Evolutionary conservation across 345 rosid genomes (phyloP).

Genomic region (Noccaea caerulescens): DNA sequence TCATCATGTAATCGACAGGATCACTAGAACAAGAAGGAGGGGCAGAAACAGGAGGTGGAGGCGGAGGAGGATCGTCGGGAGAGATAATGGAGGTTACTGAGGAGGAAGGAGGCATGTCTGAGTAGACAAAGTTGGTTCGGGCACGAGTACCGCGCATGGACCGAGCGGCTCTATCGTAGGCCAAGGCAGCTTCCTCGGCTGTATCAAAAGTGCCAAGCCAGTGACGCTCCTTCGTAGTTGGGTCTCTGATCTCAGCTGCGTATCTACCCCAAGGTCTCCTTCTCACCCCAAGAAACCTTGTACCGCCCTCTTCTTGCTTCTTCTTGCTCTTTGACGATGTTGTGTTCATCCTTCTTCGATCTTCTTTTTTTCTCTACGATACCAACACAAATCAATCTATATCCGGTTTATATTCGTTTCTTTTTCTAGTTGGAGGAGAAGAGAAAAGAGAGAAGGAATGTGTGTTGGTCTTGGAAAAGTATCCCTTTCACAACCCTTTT

Average conservation of each 20-base stretch:
- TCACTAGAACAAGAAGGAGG: slow-evolving; percentile 27
- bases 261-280: slow-evolving; percentile 91
- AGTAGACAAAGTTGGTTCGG: slow-evolving; percentile 83
- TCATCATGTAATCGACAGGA: slow-evolving; percentile 41
- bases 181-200: slow-evolving; percentile 84
- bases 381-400: slow-evolving; percentile 13
- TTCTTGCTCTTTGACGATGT: slow-evolving; percentile 56
- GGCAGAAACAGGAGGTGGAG: slow-evolving; percentile 26
- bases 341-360: slow-evolving; percentile 49
- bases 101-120: slow-evolving; percentile 76
- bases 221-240: slow-evolving; percentile 80
- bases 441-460: slow-evolving; percentile 33
- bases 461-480: slow-evolving; percentile 41
- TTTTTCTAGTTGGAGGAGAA: slow-evolving; percentile 15
- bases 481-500: slow-evolving; percentile 34
- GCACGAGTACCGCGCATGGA: slow-evolving; percentile 78
- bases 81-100: slow-evolving; percentile 77
- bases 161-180: slow-evolving; percentile 79
- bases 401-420: slow-evolving; percentile 15
- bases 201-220: slow-evolving; percentile 92
- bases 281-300: slow-evolving; percentile 72
- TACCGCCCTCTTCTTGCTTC: slow-evolving; percentile 47
- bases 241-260: slow-evolving; percentile 87
- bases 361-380: neutral
- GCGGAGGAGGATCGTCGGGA: slow-evolving; percentile 58